Evolutionary conservation across 1,284 basidiomycete genomes (phyloP).

Genomic region (Naganishia liquefaciens): DNA sequence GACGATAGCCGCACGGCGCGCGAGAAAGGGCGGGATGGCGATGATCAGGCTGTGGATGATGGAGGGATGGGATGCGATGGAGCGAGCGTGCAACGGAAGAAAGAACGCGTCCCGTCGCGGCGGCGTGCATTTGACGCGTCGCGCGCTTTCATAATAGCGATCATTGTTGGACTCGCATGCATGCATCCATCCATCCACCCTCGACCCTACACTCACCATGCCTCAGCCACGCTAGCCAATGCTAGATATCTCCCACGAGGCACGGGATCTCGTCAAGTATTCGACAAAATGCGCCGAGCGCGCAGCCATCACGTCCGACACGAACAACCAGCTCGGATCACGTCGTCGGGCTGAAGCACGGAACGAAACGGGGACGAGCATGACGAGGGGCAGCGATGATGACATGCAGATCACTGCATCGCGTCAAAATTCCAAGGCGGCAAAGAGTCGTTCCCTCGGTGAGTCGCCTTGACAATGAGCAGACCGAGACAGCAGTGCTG

Average conservation of each 20-base stretch:
- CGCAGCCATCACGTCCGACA: conserved; percentile 15
- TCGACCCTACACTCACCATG: background rate
- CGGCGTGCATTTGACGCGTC: background rate
- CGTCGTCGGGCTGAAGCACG: background rate
- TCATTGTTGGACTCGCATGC: background rate
- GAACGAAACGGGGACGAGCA: background rate
- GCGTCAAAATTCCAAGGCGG: conserved; percentile 13
- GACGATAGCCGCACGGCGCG: background rate
- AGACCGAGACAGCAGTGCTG: background rate
- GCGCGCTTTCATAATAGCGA: background rate
- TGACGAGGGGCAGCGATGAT: conserved; percentile 7
- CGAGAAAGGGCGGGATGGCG: background rate
- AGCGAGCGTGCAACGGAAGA: background rate
- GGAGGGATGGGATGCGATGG: background rate
- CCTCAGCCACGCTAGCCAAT: background rate
- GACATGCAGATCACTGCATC: conserved; percentile 26
- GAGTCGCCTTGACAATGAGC: background rate
- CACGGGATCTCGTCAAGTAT: background rate
- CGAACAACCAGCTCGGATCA: conserved; percentile 9
- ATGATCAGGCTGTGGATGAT: no score
- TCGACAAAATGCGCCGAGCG: conserved; percentile 22
- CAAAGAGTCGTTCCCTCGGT: conserved; percentile 5
- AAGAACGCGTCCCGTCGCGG: conserved; percentile 3
- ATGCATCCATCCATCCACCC: background rate
- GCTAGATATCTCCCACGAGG: conserved; percentile 13